A percentile compares a stretch with the other conserved stretches of the same genome.
Evolutionary conservation across 2,329 filamentous ascomycete species (phyloP).

Genomic region (Truncatella angustata): DNA sequence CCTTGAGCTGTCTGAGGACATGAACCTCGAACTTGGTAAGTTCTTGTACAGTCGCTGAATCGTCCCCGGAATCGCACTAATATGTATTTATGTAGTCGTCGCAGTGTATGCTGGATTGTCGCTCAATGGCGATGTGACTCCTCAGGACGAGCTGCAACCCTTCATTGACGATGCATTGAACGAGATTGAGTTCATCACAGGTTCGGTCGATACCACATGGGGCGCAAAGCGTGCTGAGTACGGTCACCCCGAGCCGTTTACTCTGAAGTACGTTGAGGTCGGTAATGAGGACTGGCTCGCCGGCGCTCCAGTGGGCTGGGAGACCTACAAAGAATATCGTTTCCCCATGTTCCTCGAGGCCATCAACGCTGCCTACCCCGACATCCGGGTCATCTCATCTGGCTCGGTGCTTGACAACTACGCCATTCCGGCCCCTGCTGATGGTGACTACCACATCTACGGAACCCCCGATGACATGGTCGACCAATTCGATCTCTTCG

Average conservation of each 20-base stretch:
- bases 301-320: constrained; percentile 43
- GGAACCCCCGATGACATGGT: constrained; percentile 49
- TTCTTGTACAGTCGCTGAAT: background rate
- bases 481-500: constrained; percentile 49
- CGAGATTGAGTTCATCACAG: constrained; percentile 62
- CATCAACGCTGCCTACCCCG: constrained; percentile 53
- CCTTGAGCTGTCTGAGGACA: constrained; percentile 58
- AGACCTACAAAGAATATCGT: constrained; percentile 52
- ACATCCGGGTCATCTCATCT: constrained; percentile 55
- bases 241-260: constrained; percentile 61
- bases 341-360: constrained; percentile 60
- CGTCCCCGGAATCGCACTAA: background rate
- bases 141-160: constrained; percentile 49
- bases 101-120: constrained; percentile 57
- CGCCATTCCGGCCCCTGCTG: constrained; percentile 38
- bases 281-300: constrained; percentile 68
- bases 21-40: constrained; percentile 52
- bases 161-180: constrained; percentile 61
- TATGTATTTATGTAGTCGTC: constrained; percentile 36
- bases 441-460: constrained; percentile 53
- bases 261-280: constrained; percentile 60
- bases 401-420: constrained; percentile 42
- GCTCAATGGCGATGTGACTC: constrained; percentile 50
- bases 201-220: constrained; percentile 51
- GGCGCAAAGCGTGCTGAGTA: constrained; percentile 56